phyloP scores from a whole-genome alignment of 2,329 filamentous ascomycete species.

The Orbilia brochopaga region DNA sequence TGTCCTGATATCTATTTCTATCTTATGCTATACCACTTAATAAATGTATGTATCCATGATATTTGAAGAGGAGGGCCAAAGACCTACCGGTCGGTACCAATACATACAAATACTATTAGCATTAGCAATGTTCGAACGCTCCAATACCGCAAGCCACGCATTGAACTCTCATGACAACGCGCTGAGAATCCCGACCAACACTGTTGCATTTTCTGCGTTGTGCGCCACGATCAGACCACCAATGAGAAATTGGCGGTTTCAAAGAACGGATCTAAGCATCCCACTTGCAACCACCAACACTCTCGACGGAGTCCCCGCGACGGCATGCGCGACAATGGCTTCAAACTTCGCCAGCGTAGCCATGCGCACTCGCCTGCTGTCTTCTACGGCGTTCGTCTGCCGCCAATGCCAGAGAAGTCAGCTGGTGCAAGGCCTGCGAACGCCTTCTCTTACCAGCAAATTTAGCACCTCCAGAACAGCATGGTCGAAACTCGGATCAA shows the following conservation, averaged over 20 bases:
- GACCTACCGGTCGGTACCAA: background rate
- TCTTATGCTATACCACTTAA: constrained; percentile 1
- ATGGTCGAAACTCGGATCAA: constrained; percentile 20
- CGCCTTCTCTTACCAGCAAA: constrained; percentile 4
- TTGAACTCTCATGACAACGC: background rate
- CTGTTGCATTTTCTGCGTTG: constrained; percentile 44
- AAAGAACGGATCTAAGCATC: constrained; percentile 9
- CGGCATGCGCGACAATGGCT: constrained; percentile 37
- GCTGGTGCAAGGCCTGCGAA: background rate
- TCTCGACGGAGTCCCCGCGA: constrained; percentile 1
- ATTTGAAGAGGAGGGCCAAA: background rate
- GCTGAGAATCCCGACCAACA: background rate
- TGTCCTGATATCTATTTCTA: background rate
- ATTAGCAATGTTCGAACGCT: background rate
- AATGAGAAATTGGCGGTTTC: constrained; percentile 44
- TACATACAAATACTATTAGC: background rate
- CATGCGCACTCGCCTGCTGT: constrained; percentile 21
- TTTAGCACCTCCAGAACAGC: constrained; percentile 25
- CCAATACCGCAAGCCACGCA: background rate
- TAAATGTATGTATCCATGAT: background rate
- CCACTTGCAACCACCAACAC: constrained; percentile 18
- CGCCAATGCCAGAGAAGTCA: constrained; percentile 40
- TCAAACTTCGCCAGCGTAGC: constrained; percentile 22
- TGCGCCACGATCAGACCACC: constrained; percentile 46
- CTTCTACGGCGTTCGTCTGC: constrained; percentile 25